These are phyloP conservation scores for Suillus spraguei DNA, from an alignment of 768 basidiomycete genomes.

Conservation along the genomic window DNA sequence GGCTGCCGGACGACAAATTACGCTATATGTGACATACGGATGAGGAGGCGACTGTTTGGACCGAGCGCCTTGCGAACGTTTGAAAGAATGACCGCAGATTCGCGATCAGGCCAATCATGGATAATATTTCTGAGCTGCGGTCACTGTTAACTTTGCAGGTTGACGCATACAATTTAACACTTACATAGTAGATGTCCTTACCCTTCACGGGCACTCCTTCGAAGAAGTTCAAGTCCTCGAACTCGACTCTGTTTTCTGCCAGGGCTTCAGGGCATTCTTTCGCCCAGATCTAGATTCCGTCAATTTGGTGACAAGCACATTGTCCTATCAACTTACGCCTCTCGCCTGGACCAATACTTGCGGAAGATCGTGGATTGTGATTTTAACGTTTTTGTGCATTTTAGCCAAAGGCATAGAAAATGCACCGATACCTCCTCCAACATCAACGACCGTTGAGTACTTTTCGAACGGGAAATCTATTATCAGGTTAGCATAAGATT, in stretches of 20 bases:
- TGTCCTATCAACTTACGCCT: constrained; percentile 8
- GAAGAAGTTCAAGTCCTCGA: constrained; percentile 33
- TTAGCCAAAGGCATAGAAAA: constrained; percentile 33
- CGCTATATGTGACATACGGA: too few species aligned
- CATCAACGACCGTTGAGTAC: constrained; percentile 34
- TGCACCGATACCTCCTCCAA: constrained; percentile 37
- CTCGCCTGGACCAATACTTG: constrained; percentile 24
- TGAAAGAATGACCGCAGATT: too few species aligned
- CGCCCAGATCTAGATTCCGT: constrained; percentile 24
- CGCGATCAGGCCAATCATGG: constrained; percentile 25
- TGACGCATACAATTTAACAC: constrained; percentile 11
- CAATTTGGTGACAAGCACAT: not conserved
- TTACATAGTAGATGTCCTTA: constrained; percentile 38
- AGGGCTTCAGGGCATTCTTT: constrained; percentile 27
- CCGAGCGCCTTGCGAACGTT: too few species aligned
- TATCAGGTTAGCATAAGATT: too few species aligned
- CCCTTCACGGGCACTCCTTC: constrained; percentile 26
- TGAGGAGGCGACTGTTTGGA: too few species aligned
- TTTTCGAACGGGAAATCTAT: not conserved
- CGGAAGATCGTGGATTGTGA: constrained; percentile 36
- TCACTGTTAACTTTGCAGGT: not conserved
- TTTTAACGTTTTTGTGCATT: constrained; percentile 28
- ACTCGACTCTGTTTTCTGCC: constrained; percentile 27
- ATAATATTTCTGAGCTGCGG: constrained; percentile 25
- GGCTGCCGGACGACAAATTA: too few species aligned